Evolutionary conservation across 176 grass and related monocot species (phyloP).

Genomic region (Zoysia pacifica): DNA sequence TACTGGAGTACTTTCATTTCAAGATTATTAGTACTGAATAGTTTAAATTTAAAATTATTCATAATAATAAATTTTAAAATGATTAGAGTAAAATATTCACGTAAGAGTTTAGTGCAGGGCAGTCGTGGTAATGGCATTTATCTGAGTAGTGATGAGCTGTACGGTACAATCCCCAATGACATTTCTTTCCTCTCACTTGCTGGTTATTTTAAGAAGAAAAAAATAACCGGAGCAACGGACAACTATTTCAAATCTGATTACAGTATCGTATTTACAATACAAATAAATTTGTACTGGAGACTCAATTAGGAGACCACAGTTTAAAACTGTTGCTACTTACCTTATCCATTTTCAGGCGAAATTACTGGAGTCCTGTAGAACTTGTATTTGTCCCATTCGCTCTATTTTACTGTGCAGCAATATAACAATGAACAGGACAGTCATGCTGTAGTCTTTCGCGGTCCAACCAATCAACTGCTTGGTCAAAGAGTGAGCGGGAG

Average conservation of each 20-base stretch:
- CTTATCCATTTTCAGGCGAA: neutral
- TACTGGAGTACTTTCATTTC: too few relatives aligned
- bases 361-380: neutral
- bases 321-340: neutral
- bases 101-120: neutral
- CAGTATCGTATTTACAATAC: neutral
- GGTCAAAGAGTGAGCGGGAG: constrained; percentile 39
- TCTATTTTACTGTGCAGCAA: neutral
- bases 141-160: neutral
- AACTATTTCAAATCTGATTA: neutral
- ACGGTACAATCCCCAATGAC: constrained; percentile 10
- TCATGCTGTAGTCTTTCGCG: constrained; percentile 27
- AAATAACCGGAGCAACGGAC: neutral
- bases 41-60: too few relatives aligned
- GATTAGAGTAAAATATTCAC: too few relatives aligned
- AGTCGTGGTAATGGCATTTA: neutral
- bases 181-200: constrained; percentile 2
- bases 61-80: too few relatives aligned
- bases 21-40: too few relatives aligned
- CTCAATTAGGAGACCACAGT: neutral
- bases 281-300: neutral
- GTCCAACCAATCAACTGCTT: constrained; percentile 60
- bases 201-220: neutral
- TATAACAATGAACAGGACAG: neutral
- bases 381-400: neutral